Evolutionary conservation across 352 stramenopile species (phyloP), one percentile per base, ranked within the genome.

Genomic region (Phytophthora pistaciae): DNA sequence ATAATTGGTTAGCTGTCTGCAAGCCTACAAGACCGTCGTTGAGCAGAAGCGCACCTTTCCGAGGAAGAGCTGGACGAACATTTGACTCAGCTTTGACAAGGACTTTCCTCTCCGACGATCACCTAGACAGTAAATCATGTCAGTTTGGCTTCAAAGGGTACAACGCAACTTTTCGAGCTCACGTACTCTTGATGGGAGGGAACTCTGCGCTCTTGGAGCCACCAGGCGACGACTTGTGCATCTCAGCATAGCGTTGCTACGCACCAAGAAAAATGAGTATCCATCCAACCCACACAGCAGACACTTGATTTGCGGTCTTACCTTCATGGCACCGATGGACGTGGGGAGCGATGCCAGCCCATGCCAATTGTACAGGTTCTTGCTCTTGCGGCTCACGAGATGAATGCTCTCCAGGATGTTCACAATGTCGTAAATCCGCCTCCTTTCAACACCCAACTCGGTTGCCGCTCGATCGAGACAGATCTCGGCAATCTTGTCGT

Each of bases 341-440:
- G 80, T 76, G 0, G 87, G 87, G 11, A 97, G 78, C 4, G 82
- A 87, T 23, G 72, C 62, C 8, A 95, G 66, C 10, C 91, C 91
- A 56, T 97, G 88, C 91, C 91, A 97, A 54, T 94, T 93, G 84
- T 99, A 99, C 2, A 97, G 88, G 69, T 99, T 99, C 78, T 99
- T 99, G 64, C 93, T 96, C 66, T 98, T 96, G n/a, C 97, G 93
- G 29, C 85, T 96, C 5, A 99, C 95, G 27, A 99, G 91, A 33
- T 96, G 84, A 44, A 99, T 92, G 56, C 91, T 97, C 74, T 99
- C 97, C 29, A 99, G 83, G 75, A 99, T 99, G 74, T 99, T 99
- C 54, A 99, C 96, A 48, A 99, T 98, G 77, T 99, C 97, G 74
- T 99, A 99, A 58, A 99, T 99, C 18, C 97, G 83, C 44, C 97